Evolutionary conservation across 805 yeast species (phyloP).

Genomic region (Saccharomycopsis sp.): DNA sequence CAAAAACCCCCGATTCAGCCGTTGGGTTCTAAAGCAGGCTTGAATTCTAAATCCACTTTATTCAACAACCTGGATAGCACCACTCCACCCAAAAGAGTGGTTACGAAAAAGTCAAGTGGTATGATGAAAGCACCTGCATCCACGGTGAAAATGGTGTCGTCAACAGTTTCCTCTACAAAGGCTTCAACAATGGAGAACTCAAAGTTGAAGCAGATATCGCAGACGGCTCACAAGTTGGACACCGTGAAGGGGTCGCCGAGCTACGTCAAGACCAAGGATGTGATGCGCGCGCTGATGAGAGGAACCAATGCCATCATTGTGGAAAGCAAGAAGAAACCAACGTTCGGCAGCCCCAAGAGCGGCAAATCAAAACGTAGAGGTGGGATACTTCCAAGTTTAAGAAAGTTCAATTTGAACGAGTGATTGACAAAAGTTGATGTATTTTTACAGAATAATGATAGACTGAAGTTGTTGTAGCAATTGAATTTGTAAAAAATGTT

Average conservation of each 20-base stretch:
- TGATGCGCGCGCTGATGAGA: no score
- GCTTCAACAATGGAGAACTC: neutral
- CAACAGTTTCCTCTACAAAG: neutral
- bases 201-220: neutral
- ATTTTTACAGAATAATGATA: no score
- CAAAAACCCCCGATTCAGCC: constrained; percentile 21
- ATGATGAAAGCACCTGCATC: constrained; percentile 1
- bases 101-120: no score
- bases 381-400: constrained; percentile 16
- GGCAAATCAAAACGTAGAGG: constrained; percentile 7
- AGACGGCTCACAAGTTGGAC: constrained; percentile 5
- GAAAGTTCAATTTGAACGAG: constrained; percentile 14
- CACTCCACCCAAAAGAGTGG: no score
- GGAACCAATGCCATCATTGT: no score
- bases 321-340: no score
- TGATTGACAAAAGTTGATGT: no score
- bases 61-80: neutral
- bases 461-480: no score
- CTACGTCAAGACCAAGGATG: no score
- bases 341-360: constrained; percentile 10
- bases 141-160: neutral
- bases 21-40: neutral
- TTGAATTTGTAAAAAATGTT: no score
- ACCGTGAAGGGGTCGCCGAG: constrained; percentile 14
- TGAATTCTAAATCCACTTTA: no score